Evolutionary conservation across 148 eudicot species (phyloP).

Genomic region (Bassia scoparia): DNA sequence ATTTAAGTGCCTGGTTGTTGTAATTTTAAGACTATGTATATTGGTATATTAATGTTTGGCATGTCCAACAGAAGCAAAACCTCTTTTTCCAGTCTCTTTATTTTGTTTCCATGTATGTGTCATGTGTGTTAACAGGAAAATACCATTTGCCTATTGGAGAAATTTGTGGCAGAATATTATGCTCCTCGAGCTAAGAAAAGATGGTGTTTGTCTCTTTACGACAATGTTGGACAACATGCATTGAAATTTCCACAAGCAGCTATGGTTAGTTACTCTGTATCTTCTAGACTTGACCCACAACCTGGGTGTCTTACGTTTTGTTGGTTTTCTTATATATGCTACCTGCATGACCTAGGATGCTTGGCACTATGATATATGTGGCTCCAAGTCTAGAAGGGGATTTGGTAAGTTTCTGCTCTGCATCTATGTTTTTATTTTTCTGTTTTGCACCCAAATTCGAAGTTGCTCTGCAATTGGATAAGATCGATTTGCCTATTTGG

Average conservation of each 20-base stretch:
- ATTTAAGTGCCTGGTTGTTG: too few relatives aligned
- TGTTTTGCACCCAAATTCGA: too few relatives aligned
- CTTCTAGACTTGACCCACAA: not conserved
- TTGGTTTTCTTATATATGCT: constrained; percentile 21
- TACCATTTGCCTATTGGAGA: constrained; percentile 87
- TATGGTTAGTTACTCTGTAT: constrained; percentile 44
- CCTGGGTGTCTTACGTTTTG: not conserved
- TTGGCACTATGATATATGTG: constrained; percentile 98
- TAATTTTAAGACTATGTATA: too few relatives aligned
- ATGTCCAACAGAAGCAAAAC: too few relatives aligned
- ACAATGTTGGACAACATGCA: constrained; percentile 87
- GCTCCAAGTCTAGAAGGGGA: constrained; percentile 92
- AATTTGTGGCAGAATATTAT: constrained; percentile 87
- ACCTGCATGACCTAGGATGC: constrained; percentile 55
- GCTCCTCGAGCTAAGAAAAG: constrained; percentile 94
- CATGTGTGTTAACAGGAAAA: constrained; percentile 65
- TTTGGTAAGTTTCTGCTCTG: constrained; percentile 54
- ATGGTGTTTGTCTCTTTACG: constrained; percentile 89
- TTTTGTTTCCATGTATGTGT: constrained; percentile 1
- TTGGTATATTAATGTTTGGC: too few relatives aligned
- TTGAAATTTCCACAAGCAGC: constrained; percentile 86
- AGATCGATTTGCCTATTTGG: not conserved
- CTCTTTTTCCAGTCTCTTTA: too few relatives aligned
- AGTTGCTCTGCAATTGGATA: not conserved
- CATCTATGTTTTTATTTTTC: not conserved